Evolutionary conservation across 1,139 yeast species (phyloP).

Genomic region (Kurtzmaniella quercitrusa): DNA sequence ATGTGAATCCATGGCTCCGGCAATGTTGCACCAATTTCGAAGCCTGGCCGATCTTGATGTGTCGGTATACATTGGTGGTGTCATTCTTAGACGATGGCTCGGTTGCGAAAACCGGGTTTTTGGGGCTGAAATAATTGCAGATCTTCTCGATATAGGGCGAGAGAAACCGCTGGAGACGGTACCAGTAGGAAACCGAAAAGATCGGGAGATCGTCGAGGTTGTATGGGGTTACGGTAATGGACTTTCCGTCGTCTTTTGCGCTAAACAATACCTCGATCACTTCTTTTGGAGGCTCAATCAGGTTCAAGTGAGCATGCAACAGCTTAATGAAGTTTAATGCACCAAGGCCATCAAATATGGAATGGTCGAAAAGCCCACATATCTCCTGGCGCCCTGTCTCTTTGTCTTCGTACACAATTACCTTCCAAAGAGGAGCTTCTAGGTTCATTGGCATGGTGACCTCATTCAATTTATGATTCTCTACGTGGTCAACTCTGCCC

Average conservation of each 20-base stretch:
- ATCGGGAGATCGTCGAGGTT: not conserved
- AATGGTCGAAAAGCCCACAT: slow-evolving; percentile 29
- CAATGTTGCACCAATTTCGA: slow-evolving; percentile 11
- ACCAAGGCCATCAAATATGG: slow-evolving; percentile 32
- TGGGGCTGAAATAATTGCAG: not conserved
- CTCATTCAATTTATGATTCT: slow-evolving; percentile 16
- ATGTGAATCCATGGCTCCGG: slow-evolving; percentile 16
- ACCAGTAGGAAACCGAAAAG: not conserved
- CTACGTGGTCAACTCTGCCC: slow-evolving; percentile 13
- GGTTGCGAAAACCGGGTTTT: not conserved
- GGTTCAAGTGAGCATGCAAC: slow-evolving; percentile 13
- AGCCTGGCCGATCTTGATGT: slow-evolving; percentile 12
- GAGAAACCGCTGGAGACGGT: not conserved
- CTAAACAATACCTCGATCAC: not conserved
- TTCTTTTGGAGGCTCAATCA: not conserved
- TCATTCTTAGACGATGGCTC: not conserved
- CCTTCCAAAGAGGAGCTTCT: slow-evolving; percentile 27
- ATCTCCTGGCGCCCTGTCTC: slow-evolving; percentile 13
- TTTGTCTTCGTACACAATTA: slow-evolving; percentile 18
- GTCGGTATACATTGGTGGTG: slow-evolving; percentile 1
- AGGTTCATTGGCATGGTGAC: slow-evolving; percentile 13
- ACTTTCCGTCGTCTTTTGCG: not conserved
- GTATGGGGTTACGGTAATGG: not conserved
- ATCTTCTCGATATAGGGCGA: not conserved
- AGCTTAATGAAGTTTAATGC: slow-evolving; percentile 30